Conservation (phyloP, 1,284 basidiomycete species). For the Pascua guehoae region DNA sequence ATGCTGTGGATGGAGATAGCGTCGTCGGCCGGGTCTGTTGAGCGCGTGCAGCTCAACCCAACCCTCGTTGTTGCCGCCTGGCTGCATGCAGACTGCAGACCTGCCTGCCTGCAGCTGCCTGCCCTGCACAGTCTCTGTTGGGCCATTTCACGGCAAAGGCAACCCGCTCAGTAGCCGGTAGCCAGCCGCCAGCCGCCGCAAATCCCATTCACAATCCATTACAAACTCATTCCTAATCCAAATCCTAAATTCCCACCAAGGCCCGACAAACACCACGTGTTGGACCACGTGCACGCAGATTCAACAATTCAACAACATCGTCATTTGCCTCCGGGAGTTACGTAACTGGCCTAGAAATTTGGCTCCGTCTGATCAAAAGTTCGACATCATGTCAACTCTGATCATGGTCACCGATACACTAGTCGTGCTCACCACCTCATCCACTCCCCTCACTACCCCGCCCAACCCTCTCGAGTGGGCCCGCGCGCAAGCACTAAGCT, state of each 20-base stretch:
- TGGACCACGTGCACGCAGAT: no score
- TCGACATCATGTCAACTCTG: not conserved
- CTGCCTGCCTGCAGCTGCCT: no score
- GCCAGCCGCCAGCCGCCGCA: no score
- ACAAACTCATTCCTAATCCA: not conserved
- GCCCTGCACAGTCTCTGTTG: no score
- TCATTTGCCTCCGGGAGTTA: not conserved
- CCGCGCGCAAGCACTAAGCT: constrained; percentile 2
- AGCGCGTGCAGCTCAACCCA: not conserved
- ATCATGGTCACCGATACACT: no score
- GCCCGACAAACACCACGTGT: no score
- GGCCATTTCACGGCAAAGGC: no score
- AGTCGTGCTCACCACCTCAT: not conserved
- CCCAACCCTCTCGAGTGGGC: constrained; percentile 4
- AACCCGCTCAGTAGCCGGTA: no score
- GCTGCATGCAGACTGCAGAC: no score
- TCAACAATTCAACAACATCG: no score
- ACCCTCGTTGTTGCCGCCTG: not conserved
- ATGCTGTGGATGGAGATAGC: not conserved
- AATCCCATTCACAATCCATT: no score
- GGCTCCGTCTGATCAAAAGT: constrained; percentile 2
- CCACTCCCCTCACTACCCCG: constrained; percentile 3
- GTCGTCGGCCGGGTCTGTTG: not conserved
- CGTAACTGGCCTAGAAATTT: not conserved
- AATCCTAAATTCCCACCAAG: no score